These are phyloP conservation scores for Cordyceps pruinosa DNA, from an alignment of 2,329 filamentous ascomycete genomes.

Conservation along the genomic window DNA sequence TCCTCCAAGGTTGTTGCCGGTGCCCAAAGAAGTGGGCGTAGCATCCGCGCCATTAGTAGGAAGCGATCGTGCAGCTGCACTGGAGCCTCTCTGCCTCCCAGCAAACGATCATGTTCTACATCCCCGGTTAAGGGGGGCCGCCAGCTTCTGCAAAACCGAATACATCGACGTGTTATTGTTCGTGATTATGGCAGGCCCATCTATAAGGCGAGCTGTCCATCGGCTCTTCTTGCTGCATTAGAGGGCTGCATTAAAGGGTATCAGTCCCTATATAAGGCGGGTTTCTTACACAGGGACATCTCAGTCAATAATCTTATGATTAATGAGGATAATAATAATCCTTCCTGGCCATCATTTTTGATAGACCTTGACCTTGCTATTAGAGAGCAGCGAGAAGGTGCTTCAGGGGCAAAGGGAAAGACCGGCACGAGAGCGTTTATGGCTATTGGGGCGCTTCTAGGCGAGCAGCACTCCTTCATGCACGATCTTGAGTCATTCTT, in stretches of 20 bases:
- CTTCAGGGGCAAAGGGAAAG: slow-evolving; percentile 33
- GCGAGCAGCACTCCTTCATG: slow-evolving; percentile 38
- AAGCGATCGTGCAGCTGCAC: not conserved
- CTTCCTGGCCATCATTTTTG: slow-evolving; percentile 24
- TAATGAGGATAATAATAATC: slow-evolving; percentile 34
- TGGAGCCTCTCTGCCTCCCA: not conserved
- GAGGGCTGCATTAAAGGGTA: slow-evolving; percentile 32
- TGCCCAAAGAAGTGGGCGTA: not conserved
- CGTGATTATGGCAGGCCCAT: slow-evolving; percentile 34
- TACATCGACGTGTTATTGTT: slow-evolving; percentile 35
- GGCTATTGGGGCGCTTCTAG: slow-evolving; percentile 35
- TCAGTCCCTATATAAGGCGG: slow-evolving; percentile 27
- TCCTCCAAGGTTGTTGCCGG: not conserved
- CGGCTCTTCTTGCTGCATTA: slow-evolving; percentile 29
- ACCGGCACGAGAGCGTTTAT: slow-evolving; percentile 40
- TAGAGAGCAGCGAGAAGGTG: slow-evolving; percentile 23
- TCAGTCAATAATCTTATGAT: slow-evolving; percentile 41
- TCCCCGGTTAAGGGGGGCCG: not conserved
- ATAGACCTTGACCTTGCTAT: slow-evolving; percentile 37
- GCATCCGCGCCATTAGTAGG: not conserved
- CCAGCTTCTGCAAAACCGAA: slow-evolving; percentile 22
- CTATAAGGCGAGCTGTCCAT: slow-evolving; percentile 32
- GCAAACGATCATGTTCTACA: not conserved
- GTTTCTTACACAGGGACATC: slow-evolving; percentile 37
- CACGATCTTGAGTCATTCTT: slow-evolving; percentile 44